Base-by-base conservation (phyloP, 2,329 filamentous ascomycete genomes). In the Aspergillus chevalieri region DNA sequence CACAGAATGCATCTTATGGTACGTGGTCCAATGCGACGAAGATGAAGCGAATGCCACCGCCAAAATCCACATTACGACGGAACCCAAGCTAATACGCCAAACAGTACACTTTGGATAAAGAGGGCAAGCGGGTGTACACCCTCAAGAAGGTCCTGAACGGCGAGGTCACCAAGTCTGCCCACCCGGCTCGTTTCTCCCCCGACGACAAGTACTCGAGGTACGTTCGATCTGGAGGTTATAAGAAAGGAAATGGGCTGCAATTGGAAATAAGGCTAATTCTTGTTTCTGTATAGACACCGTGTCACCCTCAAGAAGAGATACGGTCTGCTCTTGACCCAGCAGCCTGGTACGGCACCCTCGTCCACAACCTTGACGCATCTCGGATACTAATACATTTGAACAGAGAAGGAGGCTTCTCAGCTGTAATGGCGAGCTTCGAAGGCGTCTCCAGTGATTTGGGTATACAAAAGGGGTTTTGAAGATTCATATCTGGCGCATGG, bases 121-220 rank as follows among this genome's bases (percentile, higher is more conserved):
- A 81, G 54, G 91, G 92, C 79, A 92, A 89, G 78, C 89, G 92
- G 71, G 76, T 86, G 65, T 98, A 97, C 81, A 97, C 93, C 44
- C 83, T 97, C 58, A 92, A 96, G 77, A 96, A 97, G 78, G 82
- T 60, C 46, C 43, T 47, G 53, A 79, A 84, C 62, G 86, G 87
- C 66, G 83, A 90, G 68, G 89, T 96, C 66, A 95, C 92, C 71
- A 95, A 95, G 80, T 93, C 87, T 47, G 93, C 93, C 49, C 92
- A 97, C 76, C 92, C 93, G 43, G 93, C 93, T 41, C 82, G 93
- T 61, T 98, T 97, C 79, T 95, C 89, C 43, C 93, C 93, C 56
- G 93, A 98, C 75, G 93, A 98, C 80, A 95, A 96, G 80, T 97
- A 94, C 81, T 95, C 90, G 65, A 78, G 82, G 80, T 83, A 68